These are phyloP conservation scores for Fermentozyma sake DNA, from an alignment of 1,139 yeast species.

Conservation along the genomic window DNA sequence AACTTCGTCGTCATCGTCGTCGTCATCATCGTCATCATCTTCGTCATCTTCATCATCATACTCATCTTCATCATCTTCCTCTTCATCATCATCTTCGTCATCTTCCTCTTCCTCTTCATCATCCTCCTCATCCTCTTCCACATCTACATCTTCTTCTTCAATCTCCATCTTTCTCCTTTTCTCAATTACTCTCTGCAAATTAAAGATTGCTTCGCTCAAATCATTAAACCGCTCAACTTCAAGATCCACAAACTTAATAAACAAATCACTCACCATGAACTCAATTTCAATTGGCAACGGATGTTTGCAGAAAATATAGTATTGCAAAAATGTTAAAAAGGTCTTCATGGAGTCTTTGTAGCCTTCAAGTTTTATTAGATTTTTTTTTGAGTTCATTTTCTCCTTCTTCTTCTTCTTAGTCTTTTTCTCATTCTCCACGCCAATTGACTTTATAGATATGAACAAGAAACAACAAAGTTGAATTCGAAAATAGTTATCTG, in stretches of 20 bases:
- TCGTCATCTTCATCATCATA: conserved; percentile 4
- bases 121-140: conserved; percentile 8
- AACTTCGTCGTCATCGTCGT: conserved; percentile 7
- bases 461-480: conserved; percentile 43
- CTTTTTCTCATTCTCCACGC: neutral
- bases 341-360: conserved; percentile 30
- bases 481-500: conserved; percentile 69
- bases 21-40: conserved; percentile 7
- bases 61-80: conserved; percentile 4
- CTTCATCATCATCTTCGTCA: conserved; percentile 6
- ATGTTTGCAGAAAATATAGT: conserved; percentile 62
- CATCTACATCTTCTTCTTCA: conserved; percentile 8
- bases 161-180: conserved; percentile 4
- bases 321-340: conserved; percentile 65
- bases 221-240: conserved; percentile 34
- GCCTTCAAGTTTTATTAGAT: conserved; percentile 7
- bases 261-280: conserved; percentile 47
- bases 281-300: conserved; percentile 67
- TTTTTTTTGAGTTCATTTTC: conserved; percentile 1
- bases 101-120: conserved; percentile 8
- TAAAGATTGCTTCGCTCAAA: conserved; percentile 37
- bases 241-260: conserved; percentile 19
- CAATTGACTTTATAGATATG: conserved; percentile 8
- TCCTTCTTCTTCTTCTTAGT: conserved; percentile 3
- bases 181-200: conserved; percentile 27